Base-by-base conservation (phyloP, 371 early-diverging fungal genomes). In the Syncephalastrum contaminatum region DNA sequence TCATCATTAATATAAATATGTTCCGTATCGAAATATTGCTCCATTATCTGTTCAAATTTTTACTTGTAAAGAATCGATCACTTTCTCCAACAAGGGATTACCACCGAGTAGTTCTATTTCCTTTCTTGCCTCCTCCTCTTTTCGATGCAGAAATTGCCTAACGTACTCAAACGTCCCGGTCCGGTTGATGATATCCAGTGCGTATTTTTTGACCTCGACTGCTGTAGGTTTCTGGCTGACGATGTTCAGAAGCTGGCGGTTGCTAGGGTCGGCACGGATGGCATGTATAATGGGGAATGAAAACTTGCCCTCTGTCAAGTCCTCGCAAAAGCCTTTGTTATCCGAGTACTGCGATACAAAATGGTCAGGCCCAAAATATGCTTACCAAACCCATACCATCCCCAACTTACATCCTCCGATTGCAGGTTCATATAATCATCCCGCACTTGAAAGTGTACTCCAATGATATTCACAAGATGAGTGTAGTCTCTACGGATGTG, bases 251-350 rank as follows among this genome's bases (percentile, higher is more conserved):
- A 94, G 64, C 63, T 89, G 89, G 1, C 84, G 75, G 46, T 83
- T 84, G 14, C 61, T 63, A 1, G 82, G 65, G 50, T 85, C 80
- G 0, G 74, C 58, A 0, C 85, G 80, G 43, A 96, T 90, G 7
- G 90, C 85, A 55, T 93, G 95, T 20, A 95, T 91, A 54, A 96
- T 87, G 1, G 94, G 94, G 61, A 90, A 97, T 2, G 96, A 95
- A 64, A 95, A 96, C 72, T 98, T 98, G 59, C 98, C 98, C 73
- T 98, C 97, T 0, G 95, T 94, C 51, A 98, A 66, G 66, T 98
- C 98, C 69, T 98, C 97, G 57, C 95, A 95, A 64, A 91, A 98
- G 13, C 97, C 95, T 69, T 98, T 98, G 70, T 89, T 91, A 41
- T 89, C 77, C 2, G 88, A 73, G 62, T 94, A 97, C 88, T 92